Conservation (phyloP, 1,284 basidiomycete species). For the Mrakiaceae sp. region DNA sequence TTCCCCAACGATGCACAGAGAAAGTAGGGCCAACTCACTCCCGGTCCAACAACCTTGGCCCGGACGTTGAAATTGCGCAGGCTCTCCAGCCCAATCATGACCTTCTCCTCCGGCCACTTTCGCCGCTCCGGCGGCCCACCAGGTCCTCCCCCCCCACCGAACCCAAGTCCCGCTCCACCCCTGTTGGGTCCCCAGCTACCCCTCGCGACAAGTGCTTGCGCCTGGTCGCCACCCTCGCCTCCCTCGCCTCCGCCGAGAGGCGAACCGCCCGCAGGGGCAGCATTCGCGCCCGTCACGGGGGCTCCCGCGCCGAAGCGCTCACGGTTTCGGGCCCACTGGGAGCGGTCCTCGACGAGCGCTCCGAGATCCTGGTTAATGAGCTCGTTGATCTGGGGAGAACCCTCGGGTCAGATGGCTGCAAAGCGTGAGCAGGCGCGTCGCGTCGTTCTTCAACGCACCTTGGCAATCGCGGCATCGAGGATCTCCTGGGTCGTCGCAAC, state of each 20-base stretch:
- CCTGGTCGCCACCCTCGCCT: neutral
- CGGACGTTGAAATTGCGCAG: slow-evolving; percentile 50
- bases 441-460: slow-evolving; percentile 23
- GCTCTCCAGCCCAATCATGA: slow-evolving; percentile 74
- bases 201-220: no score
- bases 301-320: slow-evolving; percentile 22
- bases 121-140: slow-evolving; percentile 38
- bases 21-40: slow-evolving; percentile 42
- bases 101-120: slow-evolving; percentile 93
- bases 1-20: neutral
- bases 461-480: slow-evolving; percentile 68
- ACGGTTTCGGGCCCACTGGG: slow-evolving; percentile 33
- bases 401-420: neutral
- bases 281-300: slow-evolving; percentile 25
- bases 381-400: slow-evolving; percentile 49
- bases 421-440: neutral
- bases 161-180: neutral
- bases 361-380: slow-evolving; percentile 75
- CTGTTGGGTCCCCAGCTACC: no score
- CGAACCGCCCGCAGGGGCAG: slow-evolving; percentile 6
- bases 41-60: slow-evolving; percentile 92
- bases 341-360: slow-evolving; percentile 75
- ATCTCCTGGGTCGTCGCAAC: slow-evolving; percentile 68
- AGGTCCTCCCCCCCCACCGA: neutral
- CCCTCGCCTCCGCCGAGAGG: neutral